Conservation (phyloP, 2,329 filamentous ascomycete species). For the Ceratocystis ficicola region DNA sequence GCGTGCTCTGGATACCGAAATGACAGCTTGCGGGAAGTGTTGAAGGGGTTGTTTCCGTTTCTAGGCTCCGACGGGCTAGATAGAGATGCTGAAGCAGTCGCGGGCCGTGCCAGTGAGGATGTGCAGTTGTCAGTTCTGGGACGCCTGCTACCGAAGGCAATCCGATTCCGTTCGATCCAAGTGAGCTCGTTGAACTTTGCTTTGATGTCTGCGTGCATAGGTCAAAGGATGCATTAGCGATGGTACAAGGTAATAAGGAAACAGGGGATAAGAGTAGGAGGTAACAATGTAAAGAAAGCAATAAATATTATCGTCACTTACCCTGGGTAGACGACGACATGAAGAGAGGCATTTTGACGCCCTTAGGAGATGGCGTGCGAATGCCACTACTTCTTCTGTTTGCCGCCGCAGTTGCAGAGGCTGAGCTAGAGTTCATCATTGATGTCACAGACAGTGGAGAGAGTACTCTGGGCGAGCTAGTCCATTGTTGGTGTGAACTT, state of each 20-base stretch:
- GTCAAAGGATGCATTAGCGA: slow-evolving; percentile 3
- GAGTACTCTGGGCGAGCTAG: background rate
- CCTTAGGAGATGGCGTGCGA: slow-evolving; percentile 19
- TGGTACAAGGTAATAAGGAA: background rate
- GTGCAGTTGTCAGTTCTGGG: slow-evolving; percentile 18
- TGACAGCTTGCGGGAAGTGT: slow-evolving; percentile 14
- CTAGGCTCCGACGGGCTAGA: background rate
- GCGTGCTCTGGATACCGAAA: slow-evolving; percentile 18
- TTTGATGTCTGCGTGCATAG: slow-evolving; percentile 34
- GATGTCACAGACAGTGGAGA: slow-evolving; percentile 15
- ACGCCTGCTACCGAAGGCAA: slow-evolving; percentile 27
- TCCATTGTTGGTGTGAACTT: slow-evolving; percentile 3
- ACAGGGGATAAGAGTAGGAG: background rate
- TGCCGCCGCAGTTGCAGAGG: background rate
- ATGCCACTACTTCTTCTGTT: background rate
- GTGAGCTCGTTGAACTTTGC: slow-evolving; percentile 42
- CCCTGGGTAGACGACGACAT: slow-evolving; percentile 31
- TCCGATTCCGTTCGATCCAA: slow-evolving; percentile 41
- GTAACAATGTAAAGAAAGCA: background rate
- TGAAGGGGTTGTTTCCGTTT: slow-evolving; percentile 5
- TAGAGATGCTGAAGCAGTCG: slow-evolving; percentile 11
- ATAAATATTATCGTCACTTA: slow-evolving; percentile 24
- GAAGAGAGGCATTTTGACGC: slow-evolving; percentile 32
- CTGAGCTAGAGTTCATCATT: slow-evolving; percentile 14
- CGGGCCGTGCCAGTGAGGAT: slow-evolving; percentile 13